Evolutionary conservation across 1,284 basidiomycete genomes (phyloP), one percentile per base, ranked within the genome.

Genomic region (Ceratobasidium sp.): DNA sequence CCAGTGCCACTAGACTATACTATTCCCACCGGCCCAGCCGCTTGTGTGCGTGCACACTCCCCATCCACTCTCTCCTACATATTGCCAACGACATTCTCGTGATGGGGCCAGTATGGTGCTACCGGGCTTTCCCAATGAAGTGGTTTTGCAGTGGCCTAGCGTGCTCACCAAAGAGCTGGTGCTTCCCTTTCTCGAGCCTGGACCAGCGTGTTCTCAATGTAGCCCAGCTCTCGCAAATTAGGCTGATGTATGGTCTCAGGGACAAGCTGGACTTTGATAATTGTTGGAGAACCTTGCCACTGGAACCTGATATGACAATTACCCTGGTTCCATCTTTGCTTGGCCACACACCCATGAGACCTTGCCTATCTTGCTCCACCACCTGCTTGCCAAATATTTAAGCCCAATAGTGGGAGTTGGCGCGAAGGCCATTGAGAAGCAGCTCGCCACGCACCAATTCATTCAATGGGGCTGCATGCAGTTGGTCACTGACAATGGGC

Each of bases 101-200:
- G 2, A 76, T 77, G 61, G 82, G 82, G 1, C 82, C 82, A 3
- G 75, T 79, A 0, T 83, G 81, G 82, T 73, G 77, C 3, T 77
- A 76, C 2, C 83, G 83, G 83, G 78, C 81, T 3, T 83, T 81
- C 72, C 78, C 75, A 3, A 80, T 82, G 77, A 82, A 84, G 70
- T 76, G 81, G 0, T 83, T 76, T 58, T 83, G 82, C 75, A 80
- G 80, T 1, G 33, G 60, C 0, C 56, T 74, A 9, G 38, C 64
- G 48, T 21, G 53, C 63, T 25, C 44, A 44, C 9, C n/a, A n/a
- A 62, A 60, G 49, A 64, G 38, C 36, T 51, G 33, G 2, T 51
- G 49, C 2, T 72, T 54, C n/a, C 59, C 51, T 0, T 73, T 36
- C 53, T 21, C 60, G 0, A 70, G 66, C 30, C 18, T 71, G 5